A percentile compares a stretch with the other conserved stretches of the same genome.
These are phyloP conservation scores for Helianthus annuus DNA, from an alignment of 129 eudicot species.

Conservation along the genomic window HanXRQr2.0-SUNRISE NC_035439.2:15922385-15922884, in stretches of 20 bases:
- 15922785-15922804: constrained; percentile 49
- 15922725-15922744: constrained; percentile 43
- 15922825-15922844: constrained; percentile 51
- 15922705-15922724: constrained; percentile 40
- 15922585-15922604: constrained; percentile 50
- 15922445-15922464: constrained; percentile 17
- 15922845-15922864: constrained; percentile 41
- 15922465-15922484: constrained; percentile 53
- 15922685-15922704: constrained; percentile 31
- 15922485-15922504: constrained; percentile 45
- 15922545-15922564: constrained; percentile 41
- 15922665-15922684: constrained; percentile 34
- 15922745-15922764: constrained; percentile 36
- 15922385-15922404: constrained; percentile 40
- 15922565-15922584: constrained; percentile 46
- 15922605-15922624: constrained; percentile 34
- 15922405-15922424: constrained; percentile 54
- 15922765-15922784: constrained; percentile 48
- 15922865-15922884: constrained; percentile 30
- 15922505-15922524: constrained; percentile 56
- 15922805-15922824: constrained; percentile 40
- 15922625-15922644: constrained; percentile 33
- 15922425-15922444: constrained; percentile 12
- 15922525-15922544: constrained; percentile 52
- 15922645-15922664: constrained; percentile 34